Percentiles rank a stretch among this genome's conserved stretches.
Conservation (phyloP, 2,329 filamentous ascomycete genomes). For the Penicillium sp. region DNA sequence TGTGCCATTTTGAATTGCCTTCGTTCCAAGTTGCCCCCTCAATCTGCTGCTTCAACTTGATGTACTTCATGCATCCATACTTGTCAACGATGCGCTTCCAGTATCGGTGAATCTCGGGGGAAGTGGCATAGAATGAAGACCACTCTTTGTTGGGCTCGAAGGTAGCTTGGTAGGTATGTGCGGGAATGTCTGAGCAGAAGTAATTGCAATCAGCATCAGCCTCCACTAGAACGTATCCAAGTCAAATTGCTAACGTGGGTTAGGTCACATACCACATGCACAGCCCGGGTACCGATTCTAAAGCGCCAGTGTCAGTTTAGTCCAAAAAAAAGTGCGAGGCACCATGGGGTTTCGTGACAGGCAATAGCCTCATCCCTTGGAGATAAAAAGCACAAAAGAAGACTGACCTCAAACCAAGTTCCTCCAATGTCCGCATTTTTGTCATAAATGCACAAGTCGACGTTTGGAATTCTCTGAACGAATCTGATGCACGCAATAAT, state of each 20-base stretch:
- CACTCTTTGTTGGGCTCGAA: constrained; percentile 53
- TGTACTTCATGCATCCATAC: constrained; percentile 49
- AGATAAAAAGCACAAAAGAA: neutral
- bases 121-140: constrained; percentile 52
- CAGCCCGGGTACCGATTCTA: constrained; percentile 39
- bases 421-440: constrained; percentile 39
- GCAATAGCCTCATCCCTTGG: neutral
- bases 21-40: constrained; percentile 49
- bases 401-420: constrained; percentile 33
- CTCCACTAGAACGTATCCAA: too few relatives aligned
- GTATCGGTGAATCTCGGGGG: constrained; percentile 53
- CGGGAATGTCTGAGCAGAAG: constrained; percentile 45
- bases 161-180: constrained; percentile 53
- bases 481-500: constrained; percentile 42
- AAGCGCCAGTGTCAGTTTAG: neutral
- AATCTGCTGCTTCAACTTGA: constrained; percentile 51
- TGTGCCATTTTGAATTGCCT: constrained; percentile 29
- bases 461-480: constrained; percentile 38
- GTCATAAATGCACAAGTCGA: constrained; percentile 39
- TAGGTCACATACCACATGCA: constrained; percentile 32
- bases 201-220: neutral
- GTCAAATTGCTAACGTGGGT: neutral
- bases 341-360: neutral
- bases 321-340: neutral
- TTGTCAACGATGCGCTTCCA: constrained; percentile 49